Evolutionary conservation across 78 protist species (phyloP).

Genomic region (Dictyostelium firmibasis): DNA sequence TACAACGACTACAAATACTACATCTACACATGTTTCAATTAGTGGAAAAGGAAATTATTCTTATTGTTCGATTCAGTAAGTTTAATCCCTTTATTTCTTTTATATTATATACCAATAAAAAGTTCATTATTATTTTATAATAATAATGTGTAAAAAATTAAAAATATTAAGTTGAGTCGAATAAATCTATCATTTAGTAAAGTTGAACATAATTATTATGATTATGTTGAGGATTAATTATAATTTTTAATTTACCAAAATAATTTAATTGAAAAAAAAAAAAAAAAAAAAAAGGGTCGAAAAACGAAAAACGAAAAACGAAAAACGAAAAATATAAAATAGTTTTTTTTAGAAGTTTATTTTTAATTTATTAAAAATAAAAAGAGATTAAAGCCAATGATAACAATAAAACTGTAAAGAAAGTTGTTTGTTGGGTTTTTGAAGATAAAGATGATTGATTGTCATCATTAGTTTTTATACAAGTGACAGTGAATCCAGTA

Average conservation of each 20-base stretch:
- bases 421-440: background rate
- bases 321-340: no score
- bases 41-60: background rate
- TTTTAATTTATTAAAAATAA: background rate
- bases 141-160: background rate
- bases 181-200: no score
- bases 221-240: no score
- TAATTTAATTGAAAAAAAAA: no score
- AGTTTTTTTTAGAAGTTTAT: no score
- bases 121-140: background rate
- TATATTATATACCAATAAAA: background rate
- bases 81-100: background rate
- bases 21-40: background rate
- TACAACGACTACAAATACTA: background rate
- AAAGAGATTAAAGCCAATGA: background rate
- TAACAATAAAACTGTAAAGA: background rate
- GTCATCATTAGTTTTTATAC: background rate
- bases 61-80: slow-evolving; percentile 7
- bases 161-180: background rate
- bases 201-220: no score
- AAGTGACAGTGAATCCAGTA: background rate
- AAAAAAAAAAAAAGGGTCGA: no score
- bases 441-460: background rate
- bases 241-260: no score
- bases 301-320: no score